Evolutionary conservation across 805 yeast species (phyloP), one percentile per base, ranked within the genome.

Genomic region (Brettanomyces nanus): DNA sequence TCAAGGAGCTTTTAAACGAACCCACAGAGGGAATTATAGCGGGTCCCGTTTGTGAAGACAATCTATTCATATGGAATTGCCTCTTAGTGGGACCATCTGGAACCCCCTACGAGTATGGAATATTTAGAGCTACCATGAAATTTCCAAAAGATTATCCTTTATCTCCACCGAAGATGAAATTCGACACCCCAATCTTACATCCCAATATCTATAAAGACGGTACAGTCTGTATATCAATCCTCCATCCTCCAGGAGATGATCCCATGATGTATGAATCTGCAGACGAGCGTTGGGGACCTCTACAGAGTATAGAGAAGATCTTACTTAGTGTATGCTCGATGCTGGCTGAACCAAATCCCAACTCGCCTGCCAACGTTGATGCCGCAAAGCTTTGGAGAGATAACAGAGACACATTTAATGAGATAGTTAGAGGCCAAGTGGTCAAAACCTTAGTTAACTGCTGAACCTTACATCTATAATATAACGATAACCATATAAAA

Each of bases 211-310:
- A 90, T 58, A 77, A 84, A 36, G 95, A 89, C 54, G 98, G 98
- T 3, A 85, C 85, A 19, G 98, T 92, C 3, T 92, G 98, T 59
- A 92, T 92, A 36, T 85, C 95, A 13, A 92, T 92, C 35, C 67
- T 92, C 46, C 98, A 92, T 57, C 78, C 96, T 1, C 95, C 97
- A 1, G 98, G 98, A 9, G 95, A 89, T 50, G 98, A 92, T 59
- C 97, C 98, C 17, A 76, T 87, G 58, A 87, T 82, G 71, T 92
- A 92, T 62, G 98, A 92, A 59, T 63, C 85, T 22, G 95, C 97
- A 0, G 94, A 89, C 49, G 98, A 92, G 62, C 68, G 98, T 47
- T 92, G 98, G 98, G 84, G 95, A 5, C 98, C 98, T 0, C 89
- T 92, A 22, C 98, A 92, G 59, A 84, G 95, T 55, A 89, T 92